Percentiles rank a stretch among this genome's conserved stretches.
Conservation (phyloP, 75 land plant genomes). For the Gnetum montanum region DNA sequence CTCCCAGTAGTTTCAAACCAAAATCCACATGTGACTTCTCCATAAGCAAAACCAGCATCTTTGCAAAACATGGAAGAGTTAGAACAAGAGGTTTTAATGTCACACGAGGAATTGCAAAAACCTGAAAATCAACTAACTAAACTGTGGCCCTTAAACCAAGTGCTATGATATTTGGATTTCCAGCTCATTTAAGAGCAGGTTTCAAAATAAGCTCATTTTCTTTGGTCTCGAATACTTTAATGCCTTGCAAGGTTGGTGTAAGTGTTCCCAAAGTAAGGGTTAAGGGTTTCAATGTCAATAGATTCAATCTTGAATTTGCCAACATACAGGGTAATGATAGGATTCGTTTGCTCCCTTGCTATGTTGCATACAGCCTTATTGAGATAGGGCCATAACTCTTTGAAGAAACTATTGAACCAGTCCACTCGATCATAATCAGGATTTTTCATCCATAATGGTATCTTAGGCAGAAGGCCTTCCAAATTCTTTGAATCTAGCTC, state of each 20-base stretch:
- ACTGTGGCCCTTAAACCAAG: slow-evolving; percentile 66
- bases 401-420: slow-evolving; percentile 82
- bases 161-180: slow-evolving; percentile 67
- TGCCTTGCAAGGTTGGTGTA: slow-evolving; percentile 82
- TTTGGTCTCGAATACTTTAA: slow-evolving; percentile 65
- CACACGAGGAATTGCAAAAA: slow-evolving; percentile 90
- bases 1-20: slow-evolving; percentile 69
- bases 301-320: slow-evolving; percentile 79
- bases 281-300: slow-evolving; percentile 65
- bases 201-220: slow-evolving; percentile 82
- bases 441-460: slow-evolving; percentile 86
- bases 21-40: slow-evolving; percentile 96
- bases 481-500: slow-evolving; percentile 60
- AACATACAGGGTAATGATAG: slow-evolving; percentile 71
- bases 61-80: slow-evolving; percentile 91
- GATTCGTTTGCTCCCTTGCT: slow-evolving; percentile 47
- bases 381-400: slow-evolving; percentile 76
- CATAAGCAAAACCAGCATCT: slow-evolving; percentile 87
- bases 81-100: slow-evolving; percentile 90
- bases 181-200: slow-evolving; percentile 65
- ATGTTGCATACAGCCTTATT: slow-evolving; percentile 86
- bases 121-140: slow-evolving; percentile 95
- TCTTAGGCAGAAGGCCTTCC: slow-evolving; percentile 63
- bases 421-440: slow-evolving; percentile 92
- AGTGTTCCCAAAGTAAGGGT: slow-evolving; percentile 69